phyloP scores from a whole-genome alignment of 2,329 filamentous ascomycete species.

The Fusarium temperatum region DNA sequence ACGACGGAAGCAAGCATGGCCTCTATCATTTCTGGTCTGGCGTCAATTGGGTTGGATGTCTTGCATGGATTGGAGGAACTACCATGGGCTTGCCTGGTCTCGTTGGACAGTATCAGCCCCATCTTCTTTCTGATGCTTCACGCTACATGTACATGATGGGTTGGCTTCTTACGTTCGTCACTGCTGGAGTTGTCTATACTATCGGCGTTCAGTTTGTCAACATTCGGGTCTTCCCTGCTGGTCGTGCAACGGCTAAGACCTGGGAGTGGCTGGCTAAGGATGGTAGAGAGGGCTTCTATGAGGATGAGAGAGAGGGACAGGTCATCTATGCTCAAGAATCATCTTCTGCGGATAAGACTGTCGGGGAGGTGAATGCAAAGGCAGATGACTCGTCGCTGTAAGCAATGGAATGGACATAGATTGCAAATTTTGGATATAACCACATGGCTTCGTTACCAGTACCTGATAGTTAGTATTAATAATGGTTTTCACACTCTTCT shows the following conservation, averaged over 20 bases:
- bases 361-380: background rate
- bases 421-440: fast-evolving
- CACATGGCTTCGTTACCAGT: too few relatives aligned
- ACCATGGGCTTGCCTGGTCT: background rate
- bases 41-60: background rate
- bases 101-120: background rate
- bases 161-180: background rate
- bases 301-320: background rate
- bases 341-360: background rate
- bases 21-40: background rate
- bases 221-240: background rate
- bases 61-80: background rate
- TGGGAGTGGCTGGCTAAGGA: background rate
- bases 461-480: background rate
- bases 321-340: background rate
- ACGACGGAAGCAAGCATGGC: background rate
- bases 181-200: background rate
- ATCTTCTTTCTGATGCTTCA: background rate
- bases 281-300: background rate
- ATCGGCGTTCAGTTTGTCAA: background rate
- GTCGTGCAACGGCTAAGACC: background rate
- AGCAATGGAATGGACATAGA: background rate
- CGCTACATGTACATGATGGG: conserved; percentile 1
- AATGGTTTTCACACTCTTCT: background rate
- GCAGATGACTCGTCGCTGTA: background rate